Evolutionary conservation across 2,329 filamentous ascomycete species (phyloP), one percentile per base, ranked within the genome.

Genomic region (Colletotrichum sp.): DNA sequence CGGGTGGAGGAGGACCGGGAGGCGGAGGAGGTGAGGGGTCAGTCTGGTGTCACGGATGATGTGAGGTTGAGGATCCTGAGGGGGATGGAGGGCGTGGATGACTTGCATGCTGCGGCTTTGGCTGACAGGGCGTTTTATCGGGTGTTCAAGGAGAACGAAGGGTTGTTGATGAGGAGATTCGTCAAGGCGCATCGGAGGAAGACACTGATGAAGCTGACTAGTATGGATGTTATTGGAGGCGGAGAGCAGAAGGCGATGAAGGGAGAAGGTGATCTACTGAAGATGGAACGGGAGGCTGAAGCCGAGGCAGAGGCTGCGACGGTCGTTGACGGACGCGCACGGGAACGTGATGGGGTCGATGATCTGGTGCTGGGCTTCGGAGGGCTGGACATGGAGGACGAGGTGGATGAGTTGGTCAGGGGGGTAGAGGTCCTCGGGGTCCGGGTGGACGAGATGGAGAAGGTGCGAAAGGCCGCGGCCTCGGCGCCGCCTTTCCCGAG

Each of bases 81-180:
- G 8, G 79, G 85, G 4, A 77, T 89, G 4, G 84, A 85, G 6
- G 80, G 83, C 15, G 78, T 87, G 7, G 81, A 85, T 3, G 87
- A 90, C 76, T 79, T 90, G 12, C 84, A 85, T 61, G 81, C 85
- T 3, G 82, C 84, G 0, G 88, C 88, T 0, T 83, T 86, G 82
- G 81, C 85, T 26, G 87, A 84, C 74, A 84, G 83, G 55, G 80
- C 79, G 6, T 89, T 88, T 76, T 89, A 88, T 52, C 81, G 82
- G 8, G 85, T 85, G 4, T 90, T 87, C 71, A 86, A 88, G 80
- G 82, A 82, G 57, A 84, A 89, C 70, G 86, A 89, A 78, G 80
- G 85, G 4, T 78, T 77, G 13, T 79, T 89, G 13, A 77, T 82
- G 64, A 79, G 78, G 65, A 80, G 78, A 21, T 72, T 84, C 32